Evolutionary conservation across 768 basidiomycete species (phyloP).

Genomic region (Cystofilobasidium capitatum): DNA sequence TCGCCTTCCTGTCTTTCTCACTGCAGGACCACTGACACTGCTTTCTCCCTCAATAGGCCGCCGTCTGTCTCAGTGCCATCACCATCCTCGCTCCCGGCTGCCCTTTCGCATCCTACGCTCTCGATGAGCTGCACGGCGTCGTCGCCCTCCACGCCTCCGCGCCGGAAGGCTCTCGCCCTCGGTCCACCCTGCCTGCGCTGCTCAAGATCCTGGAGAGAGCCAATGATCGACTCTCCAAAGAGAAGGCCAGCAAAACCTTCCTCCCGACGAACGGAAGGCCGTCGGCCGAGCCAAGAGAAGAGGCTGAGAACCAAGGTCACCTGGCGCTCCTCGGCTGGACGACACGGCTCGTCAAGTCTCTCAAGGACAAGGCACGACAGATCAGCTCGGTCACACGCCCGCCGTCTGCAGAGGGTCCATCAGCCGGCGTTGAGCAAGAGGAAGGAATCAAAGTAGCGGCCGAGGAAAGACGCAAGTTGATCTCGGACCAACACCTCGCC

Average conservation of each 20-base stretch:
- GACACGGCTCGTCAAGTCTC: neutral
- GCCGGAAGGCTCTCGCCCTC: neutral
- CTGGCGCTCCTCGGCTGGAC: conserved; percentile 4
- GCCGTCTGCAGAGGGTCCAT: too few species aligned
- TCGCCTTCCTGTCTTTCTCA: too few species aligned
- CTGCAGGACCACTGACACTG: too few species aligned
- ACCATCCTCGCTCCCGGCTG: neutral
- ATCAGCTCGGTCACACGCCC: neutral
- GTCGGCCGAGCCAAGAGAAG: neutral
- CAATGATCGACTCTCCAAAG: neutral
- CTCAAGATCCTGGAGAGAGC: neutral
- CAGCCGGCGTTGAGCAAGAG: too few species aligned
- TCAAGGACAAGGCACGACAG: neutral
- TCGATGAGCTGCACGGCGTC: neutral
- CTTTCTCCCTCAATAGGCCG: neutral
- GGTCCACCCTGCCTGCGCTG: neutral
- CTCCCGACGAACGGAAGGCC: neutral
- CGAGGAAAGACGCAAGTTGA: too few species aligned
- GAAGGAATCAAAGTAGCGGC: too few species aligned
- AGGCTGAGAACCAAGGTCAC: conserved; percentile 1
- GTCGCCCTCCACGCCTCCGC: neutral
- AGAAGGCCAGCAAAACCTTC: neutral
- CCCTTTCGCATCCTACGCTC: neutral
- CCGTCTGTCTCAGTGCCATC: neutral
- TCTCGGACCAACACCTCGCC: neutral